Evolutionary conservation across 257 asterid genomes (phyloP).

Genomic region (Scutellaria baicalensis): DNA sequence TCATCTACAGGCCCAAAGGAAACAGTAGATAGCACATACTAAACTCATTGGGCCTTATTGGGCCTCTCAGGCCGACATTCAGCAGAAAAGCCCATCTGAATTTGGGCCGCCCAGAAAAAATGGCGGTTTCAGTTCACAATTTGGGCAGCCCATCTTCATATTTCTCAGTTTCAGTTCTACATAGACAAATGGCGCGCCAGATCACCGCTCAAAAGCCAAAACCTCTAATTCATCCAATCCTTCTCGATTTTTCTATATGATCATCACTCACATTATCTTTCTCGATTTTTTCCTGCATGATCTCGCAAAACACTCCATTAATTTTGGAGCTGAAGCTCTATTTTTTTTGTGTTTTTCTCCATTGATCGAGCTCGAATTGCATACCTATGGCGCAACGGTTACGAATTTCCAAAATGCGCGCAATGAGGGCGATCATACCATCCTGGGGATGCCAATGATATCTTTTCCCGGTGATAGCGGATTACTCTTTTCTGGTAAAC

Average conservation of each 20-base stretch:
- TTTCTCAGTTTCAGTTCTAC: background rate
- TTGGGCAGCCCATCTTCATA: too few relatives aligned
- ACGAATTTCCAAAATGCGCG: background rate
- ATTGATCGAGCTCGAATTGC: background rate
- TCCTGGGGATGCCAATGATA: background rate
- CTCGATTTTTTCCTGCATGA: background rate
- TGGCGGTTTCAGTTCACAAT: too few relatives aligned
- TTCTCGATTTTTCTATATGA: background rate
- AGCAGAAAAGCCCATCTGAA: too few relatives aligned
- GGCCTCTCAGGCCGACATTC: too few relatives aligned
- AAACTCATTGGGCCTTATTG: too few relatives aligned
- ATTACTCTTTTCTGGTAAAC: background rate
- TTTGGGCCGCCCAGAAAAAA: too few relatives aligned
- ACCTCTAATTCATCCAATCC: background rate
- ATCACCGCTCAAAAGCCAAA: background rate
- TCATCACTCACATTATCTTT: background rate
- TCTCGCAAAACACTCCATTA: background rate
- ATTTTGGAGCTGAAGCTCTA: background rate
- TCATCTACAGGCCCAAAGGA: background rate
- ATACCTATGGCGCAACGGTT: background rate
- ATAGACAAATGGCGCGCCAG: conserved; percentile 6
- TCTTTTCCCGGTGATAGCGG: background rate
- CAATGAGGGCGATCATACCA: background rate
- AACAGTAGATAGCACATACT: too few relatives aligned
- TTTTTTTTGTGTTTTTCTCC: background rate